Evolutionary conservation across 176 grass and related monocot species (phyloP), one percentile per base, ranked within the genome.

Genomic region (Triticum urartu): DNA sequence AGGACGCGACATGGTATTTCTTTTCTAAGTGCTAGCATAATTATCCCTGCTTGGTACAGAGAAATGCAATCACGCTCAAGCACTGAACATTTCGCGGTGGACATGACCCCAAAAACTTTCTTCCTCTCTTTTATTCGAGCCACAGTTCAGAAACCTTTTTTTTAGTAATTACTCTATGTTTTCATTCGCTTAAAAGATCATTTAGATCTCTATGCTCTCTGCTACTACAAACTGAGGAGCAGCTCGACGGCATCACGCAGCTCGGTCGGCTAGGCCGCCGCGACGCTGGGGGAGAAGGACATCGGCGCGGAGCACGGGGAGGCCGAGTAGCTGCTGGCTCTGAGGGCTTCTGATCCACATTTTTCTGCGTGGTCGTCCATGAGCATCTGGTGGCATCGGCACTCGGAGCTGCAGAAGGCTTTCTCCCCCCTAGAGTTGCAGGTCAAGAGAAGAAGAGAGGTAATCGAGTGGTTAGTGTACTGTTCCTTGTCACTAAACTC

Each of bases 371-470:
- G 75, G 12, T 94, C 89, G 7, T 91, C 89, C 69, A 84, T 78
- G 20, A 91, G 63, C 75, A 94, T 91, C 63, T 89, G 84, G 35
- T 89, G 89, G 84, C 70, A 87, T 62, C 92, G 75, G 84, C 89
- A 91, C 61, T 94, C 92, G 5, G 81, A 56, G 65, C 92, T 94
- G 80, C 92, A 94, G 70, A 91, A 94, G 63, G 87, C 92, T 81
- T 89, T 94, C 74, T 94, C 92, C 32, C 89, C 92, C 66, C 89
- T 94, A 11, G 61, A 81, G 63, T 52, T 84, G 3, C 12, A 81
- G 32, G 58, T 9, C 71, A 84, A 48, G 45, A 72, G 72, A 24
- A 15, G 26, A 48, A 34, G 4, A 50, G 15, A 54, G 50, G 50
- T 2, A 66, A 22, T 10, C 18, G 4, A 69, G 35, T 22, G 52